These are phyloP conservation scores for Pseudocercospora cruenta DNA, from an alignment of 2,329 filamentous ascomycete species.

Conservation along the genomic window DNA sequence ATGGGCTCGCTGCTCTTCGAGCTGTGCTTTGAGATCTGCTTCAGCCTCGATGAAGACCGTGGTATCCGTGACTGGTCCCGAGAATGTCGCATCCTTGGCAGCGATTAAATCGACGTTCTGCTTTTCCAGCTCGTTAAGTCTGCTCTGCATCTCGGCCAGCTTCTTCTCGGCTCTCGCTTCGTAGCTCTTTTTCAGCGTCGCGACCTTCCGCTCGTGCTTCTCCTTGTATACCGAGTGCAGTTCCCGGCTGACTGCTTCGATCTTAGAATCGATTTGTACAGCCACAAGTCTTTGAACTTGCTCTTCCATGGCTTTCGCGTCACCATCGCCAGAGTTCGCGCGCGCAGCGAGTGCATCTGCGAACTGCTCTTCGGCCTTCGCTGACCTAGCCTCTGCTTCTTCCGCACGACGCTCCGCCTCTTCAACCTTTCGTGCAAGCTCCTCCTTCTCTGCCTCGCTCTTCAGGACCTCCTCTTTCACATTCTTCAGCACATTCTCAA, in stretches of 20 bases:
- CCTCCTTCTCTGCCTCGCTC: constrained; percentile 78
- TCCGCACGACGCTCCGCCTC: constrained; percentile 75
- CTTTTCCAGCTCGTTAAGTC: constrained; percentile 68
- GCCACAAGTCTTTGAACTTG: constrained; percentile 52
- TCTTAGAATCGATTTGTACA: constrained; percentile 83
- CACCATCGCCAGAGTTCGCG: constrained; percentile 29
- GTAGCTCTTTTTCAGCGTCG: constrained; percentile 79
- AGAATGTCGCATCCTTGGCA: constrained; percentile 68
- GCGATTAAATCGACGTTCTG: constrained; percentile 76
- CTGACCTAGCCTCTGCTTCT: constrained; percentile 73
- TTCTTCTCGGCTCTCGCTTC: constrained; percentile 89
- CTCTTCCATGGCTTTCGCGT: constrained; percentile 44
- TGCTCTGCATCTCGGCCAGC: constrained; percentile 74
- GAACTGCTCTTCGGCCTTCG: constrained; percentile 67
- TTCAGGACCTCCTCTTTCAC: constrained; percentile 81
- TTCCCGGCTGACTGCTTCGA: constrained; percentile 74
- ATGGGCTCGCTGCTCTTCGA: constrained; percentile 70
- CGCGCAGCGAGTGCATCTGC: constrained; percentile 60
- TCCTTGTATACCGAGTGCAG: constrained; percentile 92
- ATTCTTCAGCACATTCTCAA: constrained; percentile 77
- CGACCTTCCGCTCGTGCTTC: constrained; percentile 96
- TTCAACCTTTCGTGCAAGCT: constrained; percentile 73
- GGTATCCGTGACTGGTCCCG: constrained; percentile 49
- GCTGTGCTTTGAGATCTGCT: constrained; percentile 46
- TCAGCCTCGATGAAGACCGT: constrained; percentile 30